Evolutionary conservation across 345 rosid species (phyloP), one percentile per base, ranked within the genome.

Genomic region (Rhizophora apiculata): DNA sequence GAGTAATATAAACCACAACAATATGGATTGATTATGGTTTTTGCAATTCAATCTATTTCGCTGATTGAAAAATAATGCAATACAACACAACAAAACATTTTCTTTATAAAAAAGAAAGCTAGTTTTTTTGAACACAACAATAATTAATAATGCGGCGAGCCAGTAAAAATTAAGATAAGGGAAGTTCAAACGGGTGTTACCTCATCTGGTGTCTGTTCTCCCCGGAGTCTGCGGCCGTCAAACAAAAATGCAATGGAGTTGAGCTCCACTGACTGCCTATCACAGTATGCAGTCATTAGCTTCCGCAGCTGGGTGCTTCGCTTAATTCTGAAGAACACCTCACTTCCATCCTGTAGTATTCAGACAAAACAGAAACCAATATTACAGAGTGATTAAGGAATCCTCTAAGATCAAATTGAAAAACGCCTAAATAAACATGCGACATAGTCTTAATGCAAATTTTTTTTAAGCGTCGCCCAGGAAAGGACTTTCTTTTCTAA

Each of bases 281-380:
- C 80, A 63, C 80, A 72, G 11, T 77, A 77, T 1, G 80, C 80
- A 57, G 43, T 57, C 80, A 77, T 77, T 29, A 77, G 70, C 31
- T 72, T 77, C 46, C 60, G 30, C 70, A 77, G 65, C 65, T 77
- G 80, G 22, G 80, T 77, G 73, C 76, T 76, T 34, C 80, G 52
- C 72, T 76, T 76, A 30, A 76, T 76, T 69, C 80, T 72, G 67
- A 77, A 77, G 62, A 77, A 72, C 51, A 77, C 73, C n/a, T 77
- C 80, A 36, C 72, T 77, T 8, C 80, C 80, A 64, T 77, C 76
- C 80, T 77, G 52, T 8, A 29, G 29, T 24, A 55, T 8, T 22
- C 60, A 55, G 6, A 22, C 11, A 22, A 27, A 7, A 27, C 30
- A 24, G 60, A 22, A 22, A 16, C 4, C 29, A 15, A 1, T 21